Conservation (phyloP, 805 yeast species). For the Saccharomycopsis sp. region DNA sequence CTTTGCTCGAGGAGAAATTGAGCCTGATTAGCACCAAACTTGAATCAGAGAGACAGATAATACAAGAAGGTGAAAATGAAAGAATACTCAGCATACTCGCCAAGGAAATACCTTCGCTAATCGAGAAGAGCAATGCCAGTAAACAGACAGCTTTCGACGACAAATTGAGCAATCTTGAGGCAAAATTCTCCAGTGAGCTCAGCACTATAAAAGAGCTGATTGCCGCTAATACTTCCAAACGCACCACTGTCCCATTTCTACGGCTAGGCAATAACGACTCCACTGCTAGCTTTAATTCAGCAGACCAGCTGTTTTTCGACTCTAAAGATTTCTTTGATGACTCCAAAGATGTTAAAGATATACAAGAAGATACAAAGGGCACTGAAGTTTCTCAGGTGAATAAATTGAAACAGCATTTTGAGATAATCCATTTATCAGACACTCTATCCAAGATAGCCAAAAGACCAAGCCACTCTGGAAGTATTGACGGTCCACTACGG, state of each 20-base stretch:
- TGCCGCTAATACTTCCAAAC: background rate
- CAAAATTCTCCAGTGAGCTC: background rate
- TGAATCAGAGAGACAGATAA: background rate
- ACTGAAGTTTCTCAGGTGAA: background rate
- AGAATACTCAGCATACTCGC: background rate
- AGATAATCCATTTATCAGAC: background rate
- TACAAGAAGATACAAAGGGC: background rate
- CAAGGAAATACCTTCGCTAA: background rate
- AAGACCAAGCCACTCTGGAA: background rate
- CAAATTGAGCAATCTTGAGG: background rate
- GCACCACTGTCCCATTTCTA: background rate
- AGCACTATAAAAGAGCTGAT: background rate
- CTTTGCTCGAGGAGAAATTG: background rate
- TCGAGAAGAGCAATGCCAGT: background rate
- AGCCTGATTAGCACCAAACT: background rate
- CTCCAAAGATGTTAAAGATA: background rate
- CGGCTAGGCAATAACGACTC: background rate
- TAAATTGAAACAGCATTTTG: background rate
- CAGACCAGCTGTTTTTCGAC: background rate
- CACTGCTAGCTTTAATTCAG: background rate
- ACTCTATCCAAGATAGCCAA: slow-evolving; percentile 2
- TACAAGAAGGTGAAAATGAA: background rate
- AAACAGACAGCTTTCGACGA: background rate
- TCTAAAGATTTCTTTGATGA: background rate
- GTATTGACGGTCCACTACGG: background rate